phyloP scores from a whole-genome alignment of 2,329 filamentous ascomycete genomes.

The Fusarium acutatum region DNA sequence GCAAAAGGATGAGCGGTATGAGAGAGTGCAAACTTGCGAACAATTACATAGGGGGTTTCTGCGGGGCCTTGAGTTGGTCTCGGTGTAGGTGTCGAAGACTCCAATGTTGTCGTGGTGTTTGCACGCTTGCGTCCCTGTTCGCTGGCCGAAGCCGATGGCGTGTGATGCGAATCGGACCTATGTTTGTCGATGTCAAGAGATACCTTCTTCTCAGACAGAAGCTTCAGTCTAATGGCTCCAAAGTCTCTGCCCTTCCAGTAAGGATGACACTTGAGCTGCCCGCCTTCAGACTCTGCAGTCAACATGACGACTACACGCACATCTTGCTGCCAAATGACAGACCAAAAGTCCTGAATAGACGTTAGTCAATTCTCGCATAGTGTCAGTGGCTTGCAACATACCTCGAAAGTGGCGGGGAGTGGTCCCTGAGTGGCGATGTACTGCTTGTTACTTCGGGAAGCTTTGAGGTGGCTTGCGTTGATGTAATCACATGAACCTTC shows the following conservation, averaged over 20 bases:
- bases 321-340: slow-evolving; percentile 95
- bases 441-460: slow-evolving; percentile 83
- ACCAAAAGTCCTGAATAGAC: slow-evolving; percentile 86
- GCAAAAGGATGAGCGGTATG: slow-evolving; percentile 82
- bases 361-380: slow-evolving; percentile 38
- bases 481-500: slow-evolving; percentile 87
- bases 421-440: slow-evolving; percentile 98
- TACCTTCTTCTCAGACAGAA: slow-evolving; percentile 83
- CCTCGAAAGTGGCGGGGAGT: slow-evolving; percentile 88
- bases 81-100: slow-evolving; percentile 44
- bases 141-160: slow-evolving; percentile 35
- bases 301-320: slow-evolving; percentile 95
- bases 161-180: slow-evolving; percentile 49
- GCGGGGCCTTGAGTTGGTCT: slow-evolving; percentile 44
- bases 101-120: slow-evolving; percentile 60
- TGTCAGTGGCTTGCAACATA: slow-evolving; percentile 57
- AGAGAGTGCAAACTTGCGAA: slow-evolving; percentile 86
- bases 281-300: slow-evolving; percentile 91
- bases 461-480: slow-evolving; percentile 88
- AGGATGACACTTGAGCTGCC: slow-evolving; percentile 92
- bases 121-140: slow-evolving; percentile 61
- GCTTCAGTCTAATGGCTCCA: slow-evolving; percentile 77
- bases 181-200: slow-evolving; percentile 75
- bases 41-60: slow-evolving; percentile 78
- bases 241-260: slow-evolving; percentile 89